Percentiles rank a stretch among this genome's conserved stretches.
Conservation (phyloP, 1,139 yeast genomes). For the Kluyveromyces sp. region DNA sequence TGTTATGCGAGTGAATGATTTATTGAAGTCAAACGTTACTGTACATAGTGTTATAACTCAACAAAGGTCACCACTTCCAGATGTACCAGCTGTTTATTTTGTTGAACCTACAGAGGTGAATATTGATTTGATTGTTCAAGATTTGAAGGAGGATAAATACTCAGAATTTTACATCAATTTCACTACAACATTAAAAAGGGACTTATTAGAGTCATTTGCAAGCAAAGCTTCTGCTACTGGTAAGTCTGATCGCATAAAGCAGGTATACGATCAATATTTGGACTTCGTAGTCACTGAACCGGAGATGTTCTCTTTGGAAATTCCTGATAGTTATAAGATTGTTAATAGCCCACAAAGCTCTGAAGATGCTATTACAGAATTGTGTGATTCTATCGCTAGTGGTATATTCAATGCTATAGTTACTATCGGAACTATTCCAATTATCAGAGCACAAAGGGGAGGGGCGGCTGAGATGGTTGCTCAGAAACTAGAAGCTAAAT, state of each 20-base stretch:
- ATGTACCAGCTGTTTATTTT: constrained; percentile 90
- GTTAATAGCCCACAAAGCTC: constrained; percentile 64
- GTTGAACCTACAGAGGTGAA: constrained; percentile 81
- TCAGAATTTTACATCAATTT: constrained; percentile 78
- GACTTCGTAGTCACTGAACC: constrained; percentile 92
- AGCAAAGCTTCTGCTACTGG: constrained; percentile 68
- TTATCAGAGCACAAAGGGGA: constrained; percentile 82
- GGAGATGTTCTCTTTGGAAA: constrained; percentile 72
- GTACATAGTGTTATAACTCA: constrained; percentile 70
- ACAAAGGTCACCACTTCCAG: constrained; percentile 73
- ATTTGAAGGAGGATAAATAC: constrained; percentile 65
- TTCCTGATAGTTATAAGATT: constrained; percentile 54
- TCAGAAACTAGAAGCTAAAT: constrained; percentile 68
- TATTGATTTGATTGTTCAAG: constrained; percentile 58
- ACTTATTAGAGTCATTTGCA: constrained; percentile 81
- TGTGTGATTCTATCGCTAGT: constrained; percentile 64
- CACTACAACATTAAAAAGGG: constrained; percentile 70
- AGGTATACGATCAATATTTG: constrained; percentile 87
- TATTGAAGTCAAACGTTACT: constrained; percentile 82
- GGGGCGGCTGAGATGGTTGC: constrained; percentile 97
- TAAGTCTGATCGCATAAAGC: constrained; percentile 63
- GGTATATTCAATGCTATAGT: constrained; percentile 76
- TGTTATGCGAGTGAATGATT: constrained; percentile 82
- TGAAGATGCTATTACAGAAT: constrained; percentile 63
- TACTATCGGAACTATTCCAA: constrained; percentile 74